phyloP scores from a whole-genome alignment of 768 basidiomycete species.

The Phanerochaete carnosa region DNA sequence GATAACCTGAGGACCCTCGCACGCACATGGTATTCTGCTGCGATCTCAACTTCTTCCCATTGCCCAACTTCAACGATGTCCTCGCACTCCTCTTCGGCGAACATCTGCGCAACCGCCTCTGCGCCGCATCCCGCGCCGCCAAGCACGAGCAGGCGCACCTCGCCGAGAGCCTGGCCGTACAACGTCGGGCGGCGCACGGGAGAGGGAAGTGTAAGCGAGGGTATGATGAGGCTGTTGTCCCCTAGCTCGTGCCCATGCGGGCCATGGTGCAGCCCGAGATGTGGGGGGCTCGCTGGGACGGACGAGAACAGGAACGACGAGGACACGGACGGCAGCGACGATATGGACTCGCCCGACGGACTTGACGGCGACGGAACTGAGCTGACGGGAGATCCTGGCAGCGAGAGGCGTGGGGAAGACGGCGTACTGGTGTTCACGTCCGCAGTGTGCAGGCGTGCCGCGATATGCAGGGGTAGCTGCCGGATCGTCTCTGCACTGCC shows the following conservation, averaged over 20 bases:
- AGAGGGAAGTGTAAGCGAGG: slow-evolving; percentile 60
- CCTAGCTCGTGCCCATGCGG: slow-evolving; percentile 15
- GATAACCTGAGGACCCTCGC: slow-evolving; percentile 47
- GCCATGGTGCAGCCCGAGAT: slow-evolving; percentile 24
- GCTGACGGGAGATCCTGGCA: slow-evolving; percentile 44
- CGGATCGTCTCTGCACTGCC: slow-evolving; percentile 25
- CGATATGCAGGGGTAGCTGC: slow-evolving; percentile 15
- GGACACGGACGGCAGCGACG: slow-evolving; percentile 68
- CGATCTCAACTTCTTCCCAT: slow-evolving; percentile 48
- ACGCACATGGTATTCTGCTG: neutral
- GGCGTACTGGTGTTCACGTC: slow-evolving; percentile 6
- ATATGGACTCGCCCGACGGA: slow-evolving; percentile 56
- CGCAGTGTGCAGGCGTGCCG: neutral
- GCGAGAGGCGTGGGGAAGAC: slow-evolving; percentile 30
- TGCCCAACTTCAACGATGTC: slow-evolving; percentile 60
- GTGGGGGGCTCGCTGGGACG: slow-evolving; percentile 62
- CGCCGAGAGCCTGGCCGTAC: slow-evolving; percentile 67
- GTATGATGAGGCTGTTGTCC: slow-evolving; percentile 62
- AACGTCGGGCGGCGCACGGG: slow-evolving; percentile 62
- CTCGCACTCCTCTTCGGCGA: slow-evolving; percentile 57
- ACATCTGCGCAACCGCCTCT: slow-evolving; percentile 42
- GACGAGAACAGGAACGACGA: slow-evolving; percentile 81
- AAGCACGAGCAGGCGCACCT: slow-evolving; percentile 54
- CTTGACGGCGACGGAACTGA: slow-evolving; percentile 58
- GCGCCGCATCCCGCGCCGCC: slow-evolving; percentile 42